These are phyloP conservation scores for Medicago ruthenica DNA, from an alignment of 306 rosid genomes.

Conservation along the genomic window DNA sequence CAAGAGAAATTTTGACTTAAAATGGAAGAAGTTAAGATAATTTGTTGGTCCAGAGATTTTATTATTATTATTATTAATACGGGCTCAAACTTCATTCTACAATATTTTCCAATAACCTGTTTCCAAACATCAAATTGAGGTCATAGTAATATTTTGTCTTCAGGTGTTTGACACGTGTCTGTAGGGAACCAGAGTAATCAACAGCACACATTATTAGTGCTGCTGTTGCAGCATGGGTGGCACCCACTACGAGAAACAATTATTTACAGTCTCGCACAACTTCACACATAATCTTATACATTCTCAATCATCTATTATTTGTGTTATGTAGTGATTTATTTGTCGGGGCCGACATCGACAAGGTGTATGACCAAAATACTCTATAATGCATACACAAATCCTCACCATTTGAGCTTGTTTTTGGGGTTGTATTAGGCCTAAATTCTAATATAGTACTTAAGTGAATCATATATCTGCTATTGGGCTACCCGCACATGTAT, in stretches of 20 bases:
- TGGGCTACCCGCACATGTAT: background rate
- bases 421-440: background rate
- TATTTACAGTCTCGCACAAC: background rate
- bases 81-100: constrained; percentile 14
- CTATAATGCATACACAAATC: background rate
- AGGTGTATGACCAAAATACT: background rate
- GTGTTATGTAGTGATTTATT: background rate
- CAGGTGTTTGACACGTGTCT: background rate
- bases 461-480: background rate
- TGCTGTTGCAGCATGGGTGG: background rate
- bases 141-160: background rate
- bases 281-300: background rate
- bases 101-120: constrained; percentile 25
- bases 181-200: constrained; percentile 1
- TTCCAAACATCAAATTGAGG: constrained; percentile 23
- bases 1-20: background rate
- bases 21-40: constrained; percentile 4
- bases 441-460: background rate
- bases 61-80: background rate
- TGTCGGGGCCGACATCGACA: background rate
- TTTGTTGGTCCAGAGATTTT: constrained; percentile 9
- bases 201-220: background rate
- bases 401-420: background rate
- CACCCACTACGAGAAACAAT: constrained; percentile 6
- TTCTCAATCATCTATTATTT: background rate